Evolutionary conservation across 1,284 basidiomycete genomes (phyloP).

Genomic region (Golubevia sp.): DNA sequence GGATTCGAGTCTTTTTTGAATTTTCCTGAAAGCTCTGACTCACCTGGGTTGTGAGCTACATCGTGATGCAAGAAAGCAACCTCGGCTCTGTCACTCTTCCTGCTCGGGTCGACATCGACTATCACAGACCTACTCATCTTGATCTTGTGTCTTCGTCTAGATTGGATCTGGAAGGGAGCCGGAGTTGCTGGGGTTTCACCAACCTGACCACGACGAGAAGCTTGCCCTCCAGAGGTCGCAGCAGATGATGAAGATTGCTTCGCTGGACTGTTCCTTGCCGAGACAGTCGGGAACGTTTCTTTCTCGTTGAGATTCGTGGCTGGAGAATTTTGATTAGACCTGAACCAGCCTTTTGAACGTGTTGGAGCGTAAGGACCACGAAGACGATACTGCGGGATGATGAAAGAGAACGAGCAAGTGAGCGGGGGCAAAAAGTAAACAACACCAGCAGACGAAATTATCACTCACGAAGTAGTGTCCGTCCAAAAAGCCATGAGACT

Average conservation of each 20-base stretch:
- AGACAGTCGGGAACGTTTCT: neutral
- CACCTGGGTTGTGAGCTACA: slow-evolving; percentile 51
- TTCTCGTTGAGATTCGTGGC: neutral
- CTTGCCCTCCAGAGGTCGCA: neutral
- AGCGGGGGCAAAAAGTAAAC: neutral
- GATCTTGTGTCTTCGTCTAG: slow-evolving; percentile 15
- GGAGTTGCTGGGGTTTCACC: neutral
- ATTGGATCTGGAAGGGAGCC: neutral
- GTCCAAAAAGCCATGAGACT: slow-evolving; percentile 51
- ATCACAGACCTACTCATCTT: slow-evolving; percentile 46
- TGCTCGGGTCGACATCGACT: slow-evolving; percentile 51
- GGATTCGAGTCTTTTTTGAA: neutral
- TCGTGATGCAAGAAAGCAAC: slow-evolving; percentile 58
- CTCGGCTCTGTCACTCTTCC: slow-evolving; percentile 49
- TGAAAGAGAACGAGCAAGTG: too few species aligned
- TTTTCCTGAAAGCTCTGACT: neutral
- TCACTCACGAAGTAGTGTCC: slow-evolving; percentile 49
- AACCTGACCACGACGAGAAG: neutral
- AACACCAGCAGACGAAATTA: neutral
- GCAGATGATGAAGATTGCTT: slow-evolving; percentile 17
- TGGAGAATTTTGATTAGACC: neutral
- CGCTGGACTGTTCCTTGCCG: slow-evolving; percentile 8
- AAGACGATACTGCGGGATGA: neutral
- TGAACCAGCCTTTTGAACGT: neutral
- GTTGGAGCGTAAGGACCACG: neutral